Base-by-base conservation (phyloP, 2,329 filamentous ascomycete genomes). In the Aspergillus intermedius region DNA sequence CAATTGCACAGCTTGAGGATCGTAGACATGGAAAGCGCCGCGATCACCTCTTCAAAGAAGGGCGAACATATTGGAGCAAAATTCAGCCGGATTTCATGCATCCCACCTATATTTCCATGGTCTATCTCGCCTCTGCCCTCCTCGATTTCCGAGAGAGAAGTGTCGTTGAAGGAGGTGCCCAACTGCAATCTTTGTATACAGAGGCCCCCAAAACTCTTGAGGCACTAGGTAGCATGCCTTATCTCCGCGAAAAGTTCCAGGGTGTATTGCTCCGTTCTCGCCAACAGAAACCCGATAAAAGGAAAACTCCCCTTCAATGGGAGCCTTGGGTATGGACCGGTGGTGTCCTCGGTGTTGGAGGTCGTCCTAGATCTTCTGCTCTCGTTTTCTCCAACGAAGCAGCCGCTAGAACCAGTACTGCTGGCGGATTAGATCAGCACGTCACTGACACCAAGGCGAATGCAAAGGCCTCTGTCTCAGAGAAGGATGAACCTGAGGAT, bases 81-180 rank as follows among this genome's bases (percentile, higher is more conserved):
- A 57, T 72, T 3, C 53, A 68, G 21, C 71, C 70, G 2, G 66
- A 64, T 21, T 68, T 69, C 48, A 63, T 72, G 57, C 66, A 70
- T 47, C 73, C 74, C 12, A 68, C 68, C 5, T 75, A 76, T 56
- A 50, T 65, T 30, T 69, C 71, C 9, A 66, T 74, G 56, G 65
- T 75, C 12, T 65, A 71, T 48, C 60, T 76, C 21, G 70, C 70
- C 12, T 59, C 66, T n/a, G 62, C 67, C 8, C 57, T 74, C 28
- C 60, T 65, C 28, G 60, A 68, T 46, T 58, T 70, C 37, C 66
- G 67, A 34, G 59, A 60, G 13, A 60, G 58, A 25, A 71, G 66
- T 47, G 63, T 72, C 32, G 37, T 54, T 12, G 60, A 65, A 32
- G 67, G 68, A 37, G 61, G 56, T 5, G 44, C 51, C 12, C 59